Percentiles rank a stretch among this genome's conserved stretches.
Conservation (phyloP, 202 grass and related monocot genomes). For the Panicum hallii region DNA sequence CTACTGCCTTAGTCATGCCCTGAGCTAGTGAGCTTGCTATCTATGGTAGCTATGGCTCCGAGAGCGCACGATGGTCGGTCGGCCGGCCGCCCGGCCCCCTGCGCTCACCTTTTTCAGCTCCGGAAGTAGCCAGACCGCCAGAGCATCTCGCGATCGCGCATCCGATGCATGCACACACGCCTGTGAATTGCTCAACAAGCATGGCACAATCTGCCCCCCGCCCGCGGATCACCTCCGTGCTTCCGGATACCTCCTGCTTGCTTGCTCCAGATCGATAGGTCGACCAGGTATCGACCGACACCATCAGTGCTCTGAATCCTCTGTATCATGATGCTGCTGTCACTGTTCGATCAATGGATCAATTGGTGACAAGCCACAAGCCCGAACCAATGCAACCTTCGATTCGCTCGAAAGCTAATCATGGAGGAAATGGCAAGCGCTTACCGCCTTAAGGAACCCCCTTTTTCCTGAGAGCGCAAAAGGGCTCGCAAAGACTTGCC, state of each 20-base stretch:
- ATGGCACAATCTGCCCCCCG: constrained; percentile 12
- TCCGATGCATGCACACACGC: constrained; percentile 5
- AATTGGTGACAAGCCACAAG: not conserved
- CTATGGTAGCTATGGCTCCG: not conserved
- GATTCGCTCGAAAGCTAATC: not conserved
- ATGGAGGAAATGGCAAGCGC: not conserved
- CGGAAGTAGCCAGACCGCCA: not conserved
- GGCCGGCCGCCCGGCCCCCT: not conserved
- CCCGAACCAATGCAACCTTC: not conserved
- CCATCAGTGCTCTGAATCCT: not conserved
- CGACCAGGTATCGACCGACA: constrained; percentile 43
- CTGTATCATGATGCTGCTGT: not conserved
- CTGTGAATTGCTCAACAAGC: constrained; percentile 33
- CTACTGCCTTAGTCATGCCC: not conserved
- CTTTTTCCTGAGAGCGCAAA: not conserved
- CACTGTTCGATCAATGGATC: no score
- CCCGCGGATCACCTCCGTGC: not conserved
- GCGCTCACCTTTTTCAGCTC: not conserved
- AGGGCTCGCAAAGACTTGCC: constrained; percentile 30
- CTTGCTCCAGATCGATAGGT: not conserved
- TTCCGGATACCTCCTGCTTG: not conserved
- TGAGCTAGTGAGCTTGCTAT: not conserved
- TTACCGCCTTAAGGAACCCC: not conserved
- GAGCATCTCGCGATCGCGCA: constrained; percentile 7
- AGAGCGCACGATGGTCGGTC: not conserved